Evolutionary conservation across 1,284 basidiomycete genomes (phyloP).

Genomic region (Anthracocystis walkeri): DNA sequence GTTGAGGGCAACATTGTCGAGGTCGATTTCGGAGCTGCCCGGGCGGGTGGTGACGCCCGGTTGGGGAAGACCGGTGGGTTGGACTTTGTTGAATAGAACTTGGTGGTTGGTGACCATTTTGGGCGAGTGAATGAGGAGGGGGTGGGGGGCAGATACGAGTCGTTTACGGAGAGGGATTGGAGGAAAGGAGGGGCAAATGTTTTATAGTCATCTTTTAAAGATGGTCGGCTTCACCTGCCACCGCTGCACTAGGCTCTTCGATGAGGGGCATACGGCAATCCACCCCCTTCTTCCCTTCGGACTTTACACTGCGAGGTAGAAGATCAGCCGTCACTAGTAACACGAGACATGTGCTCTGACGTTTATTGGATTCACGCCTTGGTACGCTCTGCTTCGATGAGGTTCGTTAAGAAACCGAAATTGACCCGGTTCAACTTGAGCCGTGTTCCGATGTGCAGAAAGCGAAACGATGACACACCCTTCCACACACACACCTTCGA

Average conservation of each 20-base stretch:
- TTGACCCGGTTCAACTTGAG: too few species aligned
- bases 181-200: not conserved
- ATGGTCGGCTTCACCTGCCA: not conserved
- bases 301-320: not conserved
- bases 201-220: not conserved
- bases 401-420: too few species aligned
- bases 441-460: too few species aligned
- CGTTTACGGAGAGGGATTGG: too few species aligned
- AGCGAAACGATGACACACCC: conserved; percentile 22
- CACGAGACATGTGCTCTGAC: too few species aligned
- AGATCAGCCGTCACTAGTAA: too few species aligned
- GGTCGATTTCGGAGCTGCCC: conserved; percentile 26
- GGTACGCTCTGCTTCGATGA: conserved; percentile 10
- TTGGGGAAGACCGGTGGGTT: conserved; percentile 41
- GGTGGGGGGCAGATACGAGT: not conserved
- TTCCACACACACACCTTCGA: conserved; percentile 10
- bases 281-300: too few species aligned
- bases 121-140: not conserved
- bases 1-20: conserved; percentile 44
- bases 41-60: conserved; percentile 41
- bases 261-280: not conserved
- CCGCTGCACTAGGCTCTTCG: not conserved
- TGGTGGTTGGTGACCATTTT: conserved; percentile 55
- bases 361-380: too few species aligned
- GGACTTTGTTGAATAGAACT: conserved; percentile 50